These are phyloP conservation scores for Allomyces arbusculus DNA, from an alignment of 192 early-diverging fungal genomes.

Conservation along the genomic window DNA sequence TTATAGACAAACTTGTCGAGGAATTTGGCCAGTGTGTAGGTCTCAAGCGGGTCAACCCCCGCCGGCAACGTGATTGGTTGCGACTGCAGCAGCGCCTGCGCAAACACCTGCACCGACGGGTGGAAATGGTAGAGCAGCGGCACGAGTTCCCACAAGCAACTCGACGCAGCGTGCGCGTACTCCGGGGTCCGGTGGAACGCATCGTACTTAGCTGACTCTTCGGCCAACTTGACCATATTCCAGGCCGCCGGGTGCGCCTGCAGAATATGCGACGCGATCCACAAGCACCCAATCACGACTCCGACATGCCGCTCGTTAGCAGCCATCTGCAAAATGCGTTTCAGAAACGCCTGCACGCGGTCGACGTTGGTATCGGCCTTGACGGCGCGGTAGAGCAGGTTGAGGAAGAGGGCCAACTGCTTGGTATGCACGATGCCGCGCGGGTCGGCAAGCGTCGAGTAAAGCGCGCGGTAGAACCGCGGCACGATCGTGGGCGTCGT, in stretches of 20 bases:
- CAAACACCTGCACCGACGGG: constrained; percentile 72
- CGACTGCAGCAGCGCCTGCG: constrained; percentile 44
- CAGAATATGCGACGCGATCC: constrained; percentile 50
- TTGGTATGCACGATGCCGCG: constrained; percentile 46
- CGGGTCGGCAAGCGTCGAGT: constrained; percentile 69
- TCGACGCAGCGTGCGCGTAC: constrained; percentile 53
- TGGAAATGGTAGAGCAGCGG: constrained; percentile 68
- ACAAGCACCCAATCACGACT: constrained; percentile 71
- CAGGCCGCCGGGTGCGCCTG: constrained; percentile 16
- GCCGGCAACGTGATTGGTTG: constrained; percentile 38
- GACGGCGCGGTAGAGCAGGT: constrained; percentile 69
- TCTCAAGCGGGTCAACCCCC: constrained; percentile 56
- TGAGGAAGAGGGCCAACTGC: constrained; percentile 85
- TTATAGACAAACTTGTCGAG: constrained; percentile 89
- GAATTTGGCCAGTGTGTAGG: constrained; percentile 79
- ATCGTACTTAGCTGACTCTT: constrained; percentile 37
- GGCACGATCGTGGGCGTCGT: constrained; percentile 36
- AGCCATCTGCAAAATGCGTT: constrained; percentile 68
- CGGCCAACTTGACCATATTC: constrained; percentile 14
- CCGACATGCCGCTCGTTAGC: constrained; percentile 43
- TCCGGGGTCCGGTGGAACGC: constrained; percentile 68
- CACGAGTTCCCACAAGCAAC: constrained; percentile 83
- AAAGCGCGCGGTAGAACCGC: constrained; percentile 78
- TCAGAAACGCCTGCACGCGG: constrained; percentile 67
- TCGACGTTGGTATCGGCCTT: constrained; percentile 43